These are phyloP conservation scores for Leccinum variicolor DNA, from an alignment of 768 basidiomycete species.

Conservation along the genomic window DNA sequence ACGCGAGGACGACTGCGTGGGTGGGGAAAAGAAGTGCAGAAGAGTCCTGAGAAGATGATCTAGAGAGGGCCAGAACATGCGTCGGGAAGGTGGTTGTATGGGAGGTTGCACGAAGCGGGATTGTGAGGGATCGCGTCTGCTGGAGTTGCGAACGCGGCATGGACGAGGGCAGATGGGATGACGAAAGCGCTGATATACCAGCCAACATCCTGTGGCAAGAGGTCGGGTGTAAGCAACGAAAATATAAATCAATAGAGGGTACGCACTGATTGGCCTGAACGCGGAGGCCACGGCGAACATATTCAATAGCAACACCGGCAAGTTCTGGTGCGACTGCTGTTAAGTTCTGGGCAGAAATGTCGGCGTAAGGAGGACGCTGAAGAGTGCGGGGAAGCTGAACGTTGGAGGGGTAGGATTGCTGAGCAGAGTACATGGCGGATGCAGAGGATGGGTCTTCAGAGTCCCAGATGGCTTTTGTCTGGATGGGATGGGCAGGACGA, in stretches of 20 bases:
- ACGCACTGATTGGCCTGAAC: conserved; percentile 44
- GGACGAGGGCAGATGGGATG: conserved; percentile 39
- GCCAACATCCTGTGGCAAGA: conserved; percentile 34
- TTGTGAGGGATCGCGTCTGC: conserved; percentile 28
- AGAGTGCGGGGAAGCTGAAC: conserved; percentile 75
- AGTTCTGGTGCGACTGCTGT: conserved; percentile 52
- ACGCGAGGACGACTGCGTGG: conserved; percentile 67
- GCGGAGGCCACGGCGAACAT: conserved; percentile 52
- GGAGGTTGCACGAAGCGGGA: conserved; percentile 30
- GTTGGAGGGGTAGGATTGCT: conserved; percentile 29
- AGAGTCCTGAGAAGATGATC: conserved; percentile 28
- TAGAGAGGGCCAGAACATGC: conserved; percentile 50
- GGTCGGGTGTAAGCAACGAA: conserved; percentile 29
- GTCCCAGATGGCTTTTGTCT: conserved; percentile 36
- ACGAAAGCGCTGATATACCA: conserved; percentile 44
- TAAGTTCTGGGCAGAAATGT: conserved; percentile 55
- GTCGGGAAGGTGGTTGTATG: conserved; percentile 37
- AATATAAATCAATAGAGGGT: conserved; percentile 1
- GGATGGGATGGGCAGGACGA: conserved; percentile 33
- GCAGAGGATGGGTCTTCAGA: conserved; percentile 27
- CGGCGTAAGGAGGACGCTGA: conserved; percentile 54
- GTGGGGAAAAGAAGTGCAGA: conserved; percentile 54
- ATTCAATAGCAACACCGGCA: conserved; percentile 54
- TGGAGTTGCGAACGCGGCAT: conserved; percentile 31
- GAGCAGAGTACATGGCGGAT: conserved; percentile 28